Percentiles rank a stretch among this genome's conserved stretches.
These are phyloP conservation scores for Debaryomyces sp. DNA, from an alignment of 1,139 yeast species.

Conservation along the genomic window DNA sequence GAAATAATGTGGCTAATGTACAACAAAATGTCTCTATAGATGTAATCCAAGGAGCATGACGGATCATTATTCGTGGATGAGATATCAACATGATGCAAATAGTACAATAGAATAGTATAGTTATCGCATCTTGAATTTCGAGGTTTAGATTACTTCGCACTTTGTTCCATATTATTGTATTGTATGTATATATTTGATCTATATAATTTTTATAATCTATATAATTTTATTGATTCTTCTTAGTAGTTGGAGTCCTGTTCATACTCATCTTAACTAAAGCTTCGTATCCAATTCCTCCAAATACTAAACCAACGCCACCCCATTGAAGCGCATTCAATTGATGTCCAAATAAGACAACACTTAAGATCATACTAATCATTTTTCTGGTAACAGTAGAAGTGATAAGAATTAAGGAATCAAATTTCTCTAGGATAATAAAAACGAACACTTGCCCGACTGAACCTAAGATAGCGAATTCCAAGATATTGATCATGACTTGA, in stretches of 20 bases:
- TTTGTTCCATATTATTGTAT: not conserved
- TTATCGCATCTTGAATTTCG: not conserved
- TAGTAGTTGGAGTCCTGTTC: not conserved
- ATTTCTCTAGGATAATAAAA: conserved; percentile 77
- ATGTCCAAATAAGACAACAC: conserved; percentile 87
- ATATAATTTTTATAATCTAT: not conserved
- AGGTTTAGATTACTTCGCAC: conserved; percentile 1
- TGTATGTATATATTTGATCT: not conserved
- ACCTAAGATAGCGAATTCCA: conserved; percentile 76
- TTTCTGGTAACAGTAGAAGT: conserved; percentile 96
- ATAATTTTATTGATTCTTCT: conserved; percentile 7
- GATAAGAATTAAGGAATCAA: conserved; percentile 81
- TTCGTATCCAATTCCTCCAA: conserved; percentile 60
- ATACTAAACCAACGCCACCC: conserved; percentile 77
- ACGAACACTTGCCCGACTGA: conserved; percentile 92
- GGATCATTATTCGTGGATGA: conserved; percentile 24
- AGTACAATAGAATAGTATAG: not conserved
- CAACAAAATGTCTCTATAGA: conserved; percentile 41
- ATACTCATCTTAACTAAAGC: conserved; percentile 16
- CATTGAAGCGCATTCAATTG: conserved; percentile 64
- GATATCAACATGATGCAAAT: conserved; percentile 21
- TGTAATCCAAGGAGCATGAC: conserved; percentile 18
- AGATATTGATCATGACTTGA: conserved; percentile 57
- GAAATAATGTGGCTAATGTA: conserved; percentile 54
- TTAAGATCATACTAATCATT: conserved; percentile 90